These are phyloP conservation scores for Niveomyces coronatus DNA, from an alignment of 2,329 filamentous ascomycete genomes.

Conservation along the genomic window DNA sequence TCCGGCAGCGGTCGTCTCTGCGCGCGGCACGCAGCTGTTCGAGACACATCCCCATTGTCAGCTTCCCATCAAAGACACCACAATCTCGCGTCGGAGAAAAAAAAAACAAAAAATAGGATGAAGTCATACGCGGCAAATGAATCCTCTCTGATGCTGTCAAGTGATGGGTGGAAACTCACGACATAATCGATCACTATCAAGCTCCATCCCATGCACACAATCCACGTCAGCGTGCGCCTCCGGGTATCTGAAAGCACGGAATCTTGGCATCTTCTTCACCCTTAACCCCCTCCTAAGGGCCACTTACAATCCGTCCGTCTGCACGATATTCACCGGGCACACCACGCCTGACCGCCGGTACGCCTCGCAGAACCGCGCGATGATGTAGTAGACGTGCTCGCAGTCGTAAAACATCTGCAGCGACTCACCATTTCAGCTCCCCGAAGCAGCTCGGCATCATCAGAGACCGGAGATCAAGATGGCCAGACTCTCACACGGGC, in stretches of 20 bases:
- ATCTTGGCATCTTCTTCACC: background rate
- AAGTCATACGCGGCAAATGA: no score
- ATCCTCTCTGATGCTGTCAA: no score
- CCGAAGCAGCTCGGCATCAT: no score
- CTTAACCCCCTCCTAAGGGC: background rate
- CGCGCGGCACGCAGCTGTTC: background rate
- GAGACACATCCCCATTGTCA: background rate
- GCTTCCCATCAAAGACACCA: background rate
- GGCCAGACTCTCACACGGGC: background rate
- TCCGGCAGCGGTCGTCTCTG: background rate
- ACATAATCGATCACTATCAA: background rate
- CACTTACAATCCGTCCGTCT: constrained; percentile 2
- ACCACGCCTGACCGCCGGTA: background rate
- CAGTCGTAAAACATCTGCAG: constrained; percentile 3
- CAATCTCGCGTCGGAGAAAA: background rate
- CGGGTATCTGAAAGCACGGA: background rate
- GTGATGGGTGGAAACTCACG: background rate
- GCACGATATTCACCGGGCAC: background rate
- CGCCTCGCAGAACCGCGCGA: background rate
- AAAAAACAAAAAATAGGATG: no score
- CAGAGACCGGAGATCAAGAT: background rate
- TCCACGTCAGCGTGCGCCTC: background rate
- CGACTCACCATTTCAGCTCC: background rate
- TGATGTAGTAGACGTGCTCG: background rate
- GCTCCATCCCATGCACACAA: background rate